phyloP scores from a whole-genome alignment of 1,284 basidiomycete species.

The Mycosarcoma mackinlayi region DNA sequence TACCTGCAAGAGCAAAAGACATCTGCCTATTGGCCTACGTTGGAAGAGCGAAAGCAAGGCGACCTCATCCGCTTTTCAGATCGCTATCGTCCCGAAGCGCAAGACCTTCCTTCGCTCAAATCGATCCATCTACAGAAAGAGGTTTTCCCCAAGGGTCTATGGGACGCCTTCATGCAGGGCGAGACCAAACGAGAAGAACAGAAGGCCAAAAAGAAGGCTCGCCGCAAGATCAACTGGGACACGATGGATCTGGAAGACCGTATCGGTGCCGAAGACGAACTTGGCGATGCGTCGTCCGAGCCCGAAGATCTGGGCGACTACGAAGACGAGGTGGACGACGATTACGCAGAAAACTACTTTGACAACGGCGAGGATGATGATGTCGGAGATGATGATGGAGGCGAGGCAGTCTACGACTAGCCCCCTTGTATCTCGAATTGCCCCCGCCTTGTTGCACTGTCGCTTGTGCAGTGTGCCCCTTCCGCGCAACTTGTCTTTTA shows the following conservation, averaged over 20 bases:
- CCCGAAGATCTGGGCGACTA: conserved; percentile 64
- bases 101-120: conserved; percentile 52
- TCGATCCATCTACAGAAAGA: conserved; percentile 55
- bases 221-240: conserved; percentile 60
- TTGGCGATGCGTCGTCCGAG: conserved; percentile 53
- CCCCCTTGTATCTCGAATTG: neutral
- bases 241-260: conserved; percentile 57
- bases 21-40: conserved; percentile 47
- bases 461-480: neutral
- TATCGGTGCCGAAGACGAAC: conserved; percentile 52
- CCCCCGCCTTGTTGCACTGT: neutral
- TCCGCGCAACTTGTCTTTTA: neutral
- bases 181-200: conserved; percentile 53
- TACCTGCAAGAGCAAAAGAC: conserved; percentile 52
- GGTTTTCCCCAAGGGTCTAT: conserved; percentile 62
- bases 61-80: conserved; percentile 61
- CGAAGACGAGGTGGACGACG: conserved; percentile 67
- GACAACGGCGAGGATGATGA: conserved; percentile 67
- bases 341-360: conserved; percentile 67
- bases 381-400: conserved; percentile 55
- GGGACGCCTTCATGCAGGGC: conserved; percentile 62
- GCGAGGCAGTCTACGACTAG: conserved; percentile 61
- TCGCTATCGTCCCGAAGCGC: conserved; percentile 55
- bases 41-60: conserved; percentile 45
- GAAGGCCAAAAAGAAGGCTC: conserved; percentile 46